Percentiles rank a stretch among this genome's conserved stretches.
phyloP scores from a whole-genome alignment of 768 basidiomycete species.

The Ephemerocybe angulata region DNA sequence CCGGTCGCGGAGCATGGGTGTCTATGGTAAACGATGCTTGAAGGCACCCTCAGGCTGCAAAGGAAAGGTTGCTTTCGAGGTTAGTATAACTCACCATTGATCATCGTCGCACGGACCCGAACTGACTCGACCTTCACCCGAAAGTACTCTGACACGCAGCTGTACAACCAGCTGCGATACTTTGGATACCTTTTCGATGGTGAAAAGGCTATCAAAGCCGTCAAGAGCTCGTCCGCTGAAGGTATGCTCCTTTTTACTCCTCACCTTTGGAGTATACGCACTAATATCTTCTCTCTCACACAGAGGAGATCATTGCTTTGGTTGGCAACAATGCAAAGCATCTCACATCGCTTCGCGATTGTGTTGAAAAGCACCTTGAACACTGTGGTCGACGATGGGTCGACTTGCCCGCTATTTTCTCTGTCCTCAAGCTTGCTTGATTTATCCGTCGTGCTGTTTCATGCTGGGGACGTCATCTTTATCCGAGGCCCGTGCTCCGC shows the following conservation, averaged over 20 bases:
- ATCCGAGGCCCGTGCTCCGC: no score
- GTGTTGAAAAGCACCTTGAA: conserved; percentile 78
- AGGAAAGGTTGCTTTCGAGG: conserved; percentile 74
- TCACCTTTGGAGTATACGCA: not conserved
- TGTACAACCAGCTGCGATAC: conserved; percentile 91
- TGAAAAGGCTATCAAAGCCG: conserved; percentile 54
- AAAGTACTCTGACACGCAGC: conserved; percentile 77
- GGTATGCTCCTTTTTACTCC: conserved; percentile 27
- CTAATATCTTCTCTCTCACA: not conserved
- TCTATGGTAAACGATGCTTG: conserved; percentile 83
- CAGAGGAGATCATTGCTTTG: conserved; percentile 57
- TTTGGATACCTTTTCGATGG: conserved; percentile 75
- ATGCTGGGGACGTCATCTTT: no score
- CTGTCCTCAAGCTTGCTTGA: conserved; percentile 64
- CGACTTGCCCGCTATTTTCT: conserved; percentile 73
- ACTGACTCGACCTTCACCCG: conserved; percentile 8
- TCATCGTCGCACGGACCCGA: not conserved
- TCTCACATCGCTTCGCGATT: conserved; percentile 48
- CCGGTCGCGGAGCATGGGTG: conserved; percentile 90
- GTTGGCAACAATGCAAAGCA: conserved; percentile 46
- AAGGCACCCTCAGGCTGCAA: conserved; percentile 50
- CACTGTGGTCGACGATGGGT: conserved; percentile 91
- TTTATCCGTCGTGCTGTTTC: not conserved
- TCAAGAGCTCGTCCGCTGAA: conserved; percentile 41
- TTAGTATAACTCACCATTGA: conserved; percentile 29